Percentiles rank a stretch among this genome's conserved stretches.
Evolutionary conservation across 2,329 filamentous ascomycete species (phyloP).

Genomic region (Cryphonectria radicalis): DNA sequence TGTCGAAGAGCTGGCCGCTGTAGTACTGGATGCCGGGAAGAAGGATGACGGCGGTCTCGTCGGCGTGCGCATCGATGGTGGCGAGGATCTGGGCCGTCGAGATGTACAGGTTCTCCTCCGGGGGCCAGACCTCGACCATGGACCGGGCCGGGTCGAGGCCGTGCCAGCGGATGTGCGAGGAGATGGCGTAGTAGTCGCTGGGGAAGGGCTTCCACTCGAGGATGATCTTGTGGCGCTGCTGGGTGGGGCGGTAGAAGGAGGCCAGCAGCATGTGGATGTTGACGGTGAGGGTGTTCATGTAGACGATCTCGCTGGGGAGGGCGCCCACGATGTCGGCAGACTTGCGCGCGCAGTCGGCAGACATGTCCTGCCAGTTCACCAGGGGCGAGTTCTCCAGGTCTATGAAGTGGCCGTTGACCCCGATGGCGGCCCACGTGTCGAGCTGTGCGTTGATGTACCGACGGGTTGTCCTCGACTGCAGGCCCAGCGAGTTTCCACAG

Average conservation of each 20-base stretch:
- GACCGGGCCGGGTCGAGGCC: slow-evolving; percentile 66
- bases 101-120: slow-evolving; percentile 55
- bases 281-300: slow-evolving; percentile 85
- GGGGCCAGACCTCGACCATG: slow-evolving; percentile 56
- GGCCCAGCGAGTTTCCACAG: slow-evolving; percentile 86
- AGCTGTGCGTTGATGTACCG: slow-evolving; percentile 73
- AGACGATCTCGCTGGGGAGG: slow-evolving; percentile 71
- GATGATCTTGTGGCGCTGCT: slow-evolving; percentile 74
- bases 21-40: slow-evolving; percentile 92
- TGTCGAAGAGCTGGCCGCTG: slow-evolving; percentile 87
- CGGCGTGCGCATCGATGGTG: slow-evolving; percentile 74
- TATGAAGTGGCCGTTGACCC: slow-evolving; percentile 82
- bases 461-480: slow-evolving; percentile 73
- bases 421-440: slow-evolving; percentile 82
- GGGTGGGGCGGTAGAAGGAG: slow-evolving; percentile 77
- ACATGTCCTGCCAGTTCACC: slow-evolving; percentile 76
- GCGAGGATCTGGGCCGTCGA: slow-evolving; percentile 72
- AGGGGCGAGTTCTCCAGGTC: slow-evolving; percentile 69
- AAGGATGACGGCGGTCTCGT: slow-evolving; percentile 74
- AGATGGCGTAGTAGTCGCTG: slow-evolving; percentile 83
- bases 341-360: slow-evolving; percentile 71
- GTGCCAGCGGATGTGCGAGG: slow-evolving; percentile 78
- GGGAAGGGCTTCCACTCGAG: slow-evolving; percentile 92
- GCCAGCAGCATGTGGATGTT: slow-evolving; percentile 84
- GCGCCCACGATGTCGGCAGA: slow-evolving; percentile 79